Evolutionary conservation across 495 filamentous ascomycete species (phyloP).

Genomic region (Neurospora tetraspora): DNA sequence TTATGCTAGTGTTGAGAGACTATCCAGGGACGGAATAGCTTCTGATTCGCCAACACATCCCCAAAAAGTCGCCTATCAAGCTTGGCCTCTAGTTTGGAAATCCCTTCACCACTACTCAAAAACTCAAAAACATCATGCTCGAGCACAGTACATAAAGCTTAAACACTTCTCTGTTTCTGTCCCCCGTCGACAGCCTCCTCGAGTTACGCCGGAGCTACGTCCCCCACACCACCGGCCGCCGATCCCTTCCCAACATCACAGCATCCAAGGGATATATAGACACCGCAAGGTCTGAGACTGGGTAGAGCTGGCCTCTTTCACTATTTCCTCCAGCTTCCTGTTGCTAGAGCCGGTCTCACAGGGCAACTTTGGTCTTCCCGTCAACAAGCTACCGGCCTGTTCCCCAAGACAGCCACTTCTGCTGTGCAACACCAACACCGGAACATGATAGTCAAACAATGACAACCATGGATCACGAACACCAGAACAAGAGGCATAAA

Average conservation of each 20-base stretch:
- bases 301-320: neutral
- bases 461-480: slow-evolving; percentile 23
- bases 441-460: neutral
- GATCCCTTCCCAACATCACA: neutral
- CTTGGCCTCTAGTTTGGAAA: neutral
- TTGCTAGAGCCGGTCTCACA: neutral
- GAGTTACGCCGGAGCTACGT: neutral
- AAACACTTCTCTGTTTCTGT: neutral
- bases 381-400: neutral
- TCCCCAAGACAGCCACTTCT: neutral
- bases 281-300: neutral
- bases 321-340: neutral
- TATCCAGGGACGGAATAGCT: neutral
- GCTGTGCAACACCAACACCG: neutral
- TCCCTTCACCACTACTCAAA: neutral
- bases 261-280: neutral
- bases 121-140: neutral
- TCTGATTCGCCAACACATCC: neutral
- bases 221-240: neutral
- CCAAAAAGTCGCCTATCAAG: neutral
- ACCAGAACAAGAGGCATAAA: slow-evolving; percentile 38
- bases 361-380: neutral
- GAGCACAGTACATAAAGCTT: neutral
- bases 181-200: neutral
- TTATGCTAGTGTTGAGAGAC: neutral